Evolutionary conservation across 2,329 filamentous ascomycete species (phyloP).

Genomic region (Penicillium sp.): DNA sequence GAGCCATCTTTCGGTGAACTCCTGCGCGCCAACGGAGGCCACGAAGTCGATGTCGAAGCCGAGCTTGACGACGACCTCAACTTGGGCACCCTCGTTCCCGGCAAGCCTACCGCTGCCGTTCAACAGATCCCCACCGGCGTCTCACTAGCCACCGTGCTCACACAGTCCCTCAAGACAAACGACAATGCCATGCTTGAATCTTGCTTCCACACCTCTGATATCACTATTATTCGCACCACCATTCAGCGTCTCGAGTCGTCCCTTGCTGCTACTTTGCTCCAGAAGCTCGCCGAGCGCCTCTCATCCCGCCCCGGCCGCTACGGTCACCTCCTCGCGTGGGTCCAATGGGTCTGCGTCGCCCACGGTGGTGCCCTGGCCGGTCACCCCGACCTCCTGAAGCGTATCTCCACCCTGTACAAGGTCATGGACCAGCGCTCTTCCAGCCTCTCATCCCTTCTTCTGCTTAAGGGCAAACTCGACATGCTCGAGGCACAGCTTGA

Average conservation of each 20-base stretch:
- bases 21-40: slow-evolving; percentile 66
- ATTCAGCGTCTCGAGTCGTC: slow-evolving; percentile 87
- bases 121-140: slow-evolving; percentile 68
- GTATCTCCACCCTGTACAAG: slow-evolving; percentile 75
- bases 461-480: slow-evolving; percentile 92
- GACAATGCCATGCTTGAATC: slow-evolving; percentile 88
- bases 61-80: slow-evolving; percentile 48
- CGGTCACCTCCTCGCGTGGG: slow-evolving; percentile 88
- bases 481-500: slow-evolving; percentile 90
- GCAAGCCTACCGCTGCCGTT: slow-evolving; percentile 46
- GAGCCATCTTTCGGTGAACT: slow-evolving; percentile 86
- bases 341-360: slow-evolving; percentile 89
- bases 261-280: slow-evolving; percentile 75
- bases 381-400: slow-evolving; percentile 78
- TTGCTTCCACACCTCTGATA: slow-evolving; percentile 79
- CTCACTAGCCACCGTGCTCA: slow-evolving; percentile 87
- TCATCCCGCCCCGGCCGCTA: slow-evolving; percentile 85
- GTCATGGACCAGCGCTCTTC: slow-evolving; percentile 85
- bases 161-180: slow-evolving; percentile 89
- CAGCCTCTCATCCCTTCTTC: slow-evolving; percentile 77
- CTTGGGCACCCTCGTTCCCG: slow-evolving; percentile 47
- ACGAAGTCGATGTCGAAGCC: slow-evolving; percentile 71
- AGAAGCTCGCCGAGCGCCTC: slow-evolving; percentile 82
- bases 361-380: slow-evolving; percentile 89
- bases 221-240: slow-evolving; percentile 77